Evolutionary conservation across 2,329 filamentous ascomycete genomes (phyloP).

Genomic region (Ceratocystis diversiconidia): DNA sequence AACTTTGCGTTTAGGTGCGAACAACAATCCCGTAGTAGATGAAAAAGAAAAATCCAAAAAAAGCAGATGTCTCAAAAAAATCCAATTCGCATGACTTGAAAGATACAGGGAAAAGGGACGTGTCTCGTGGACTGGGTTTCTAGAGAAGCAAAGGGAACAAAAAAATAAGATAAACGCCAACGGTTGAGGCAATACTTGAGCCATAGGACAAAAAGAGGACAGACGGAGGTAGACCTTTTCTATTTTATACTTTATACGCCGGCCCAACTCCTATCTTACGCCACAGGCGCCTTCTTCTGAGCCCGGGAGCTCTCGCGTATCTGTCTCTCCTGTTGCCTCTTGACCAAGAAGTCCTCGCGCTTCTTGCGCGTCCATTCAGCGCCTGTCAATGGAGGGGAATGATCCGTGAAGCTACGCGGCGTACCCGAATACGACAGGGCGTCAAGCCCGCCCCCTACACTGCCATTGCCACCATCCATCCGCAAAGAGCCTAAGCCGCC

Average conservation of each 20-base stretch:
- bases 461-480: neutral
- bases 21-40: conserved; percentile 4
- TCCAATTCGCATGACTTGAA: conserved; percentile 5
- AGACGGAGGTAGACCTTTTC: too few relatives aligned
- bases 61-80: conserved; percentile 8
- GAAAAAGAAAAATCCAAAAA: conserved; percentile 9
- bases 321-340: conserved; percentile 15
- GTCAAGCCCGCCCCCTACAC: neutral
- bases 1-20: neutral
- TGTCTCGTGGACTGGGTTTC: neutral
- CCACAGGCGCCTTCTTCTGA: conserved; percentile 28
- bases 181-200: too few relatives aligned
- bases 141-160: too few relatives aligned
- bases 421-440: conserved; percentile 4
- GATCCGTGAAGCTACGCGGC: conserved; percentile 8
- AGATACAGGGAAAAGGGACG: neutral
- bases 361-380: conserved; percentile 28
- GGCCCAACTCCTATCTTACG: neutral
- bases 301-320: conserved; percentile 3
- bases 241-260: too few relatives aligned
- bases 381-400: neutral
- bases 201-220: too few relatives aligned
- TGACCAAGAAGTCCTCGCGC: conserved; percentile 13
- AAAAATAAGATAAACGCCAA: too few relatives aligned
- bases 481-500: neutral